phyloP scores from a whole-genome alignment of 2,329 filamentous ascomycete genomes.

The Aspergillus pseudoterreus region DNA sequence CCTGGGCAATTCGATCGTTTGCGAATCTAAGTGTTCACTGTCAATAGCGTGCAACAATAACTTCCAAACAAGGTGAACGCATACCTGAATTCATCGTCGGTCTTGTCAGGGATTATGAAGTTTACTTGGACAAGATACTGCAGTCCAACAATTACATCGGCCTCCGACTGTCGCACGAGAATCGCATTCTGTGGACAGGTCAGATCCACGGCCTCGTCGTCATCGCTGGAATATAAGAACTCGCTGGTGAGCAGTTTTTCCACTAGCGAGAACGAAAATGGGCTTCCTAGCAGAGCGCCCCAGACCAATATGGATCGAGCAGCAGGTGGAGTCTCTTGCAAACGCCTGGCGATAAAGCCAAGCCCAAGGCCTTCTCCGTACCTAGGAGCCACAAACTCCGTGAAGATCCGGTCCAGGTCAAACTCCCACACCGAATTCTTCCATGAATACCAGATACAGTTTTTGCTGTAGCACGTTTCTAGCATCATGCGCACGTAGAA shows the following conservation, averaged over 20 bases:
- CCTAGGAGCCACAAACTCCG: slow-evolving; percentile 74
- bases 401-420: slow-evolving; percentile 80
- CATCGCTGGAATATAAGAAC: slow-evolving; percentile 57
- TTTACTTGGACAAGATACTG: slow-evolving; percentile 77
- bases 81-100: slow-evolving; percentile 72
- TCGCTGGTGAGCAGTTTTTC: slow-evolving; percentile 72
- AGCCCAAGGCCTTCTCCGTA: slow-evolving; percentile 77
- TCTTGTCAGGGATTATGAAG: slow-evolving; percentile 75
- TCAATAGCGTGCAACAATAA: slow-evolving; percentile 6
- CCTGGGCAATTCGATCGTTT: slow-evolving; percentile 82
- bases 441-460: slow-evolving; percentile 90
- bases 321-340: slow-evolving; percentile 70
- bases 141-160: slow-evolving; percentile 67
- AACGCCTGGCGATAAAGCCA: slow-evolving; percentile 73
- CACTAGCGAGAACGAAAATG: slow-evolving; percentile 79
- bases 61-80: neutral
- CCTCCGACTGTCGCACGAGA: slow-evolving; percentile 58
- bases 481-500: slow-evolving; percentile 93
- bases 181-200: slow-evolving; percentile 39
- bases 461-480: slow-evolving; percentile 78
- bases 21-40: slow-evolving; percentile 57
- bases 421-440: slow-evolving; percentile 77
- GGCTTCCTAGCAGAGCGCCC: slow-evolving; percentile 76
- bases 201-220: slow-evolving; percentile 35
- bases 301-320: slow-evolving; percentile 79